A percentile compares a stretch with the other conserved stretches of the same genome.
These are phyloP conservation scores for Candida tibetensis DNA, from an alignment of 805 yeast species.

Conservation along the genomic window DNA sequence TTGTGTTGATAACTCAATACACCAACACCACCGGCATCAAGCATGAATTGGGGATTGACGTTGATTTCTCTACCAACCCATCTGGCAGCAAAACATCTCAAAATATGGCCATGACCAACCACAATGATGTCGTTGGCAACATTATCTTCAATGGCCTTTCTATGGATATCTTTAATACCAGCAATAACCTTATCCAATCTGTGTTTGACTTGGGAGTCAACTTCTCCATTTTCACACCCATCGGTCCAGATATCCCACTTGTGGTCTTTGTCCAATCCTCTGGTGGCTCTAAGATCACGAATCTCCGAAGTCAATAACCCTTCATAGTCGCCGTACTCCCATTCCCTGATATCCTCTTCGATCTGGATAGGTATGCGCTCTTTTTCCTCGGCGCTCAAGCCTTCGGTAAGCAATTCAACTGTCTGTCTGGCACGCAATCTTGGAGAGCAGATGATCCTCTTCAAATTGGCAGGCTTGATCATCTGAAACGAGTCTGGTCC, in stretches of 20 bases:
- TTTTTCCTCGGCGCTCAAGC: slow-evolving; percentile 42
- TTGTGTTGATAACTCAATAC: slow-evolving; percentile 88
- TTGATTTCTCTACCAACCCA: slow-evolving; percentile 69
- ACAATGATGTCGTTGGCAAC: slow-evolving; percentile 71
- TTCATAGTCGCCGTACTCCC: slow-evolving; percentile 97
- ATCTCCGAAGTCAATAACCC: slow-evolving; percentile 74
- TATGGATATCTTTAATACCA: slow-evolving; percentile 61
- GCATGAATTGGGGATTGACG: slow-evolving; percentile 72
- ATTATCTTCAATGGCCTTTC: slow-evolving; percentile 46
- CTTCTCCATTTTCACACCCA: slow-evolving; percentile 92
- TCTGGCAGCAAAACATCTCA: slow-evolving; percentile 84
- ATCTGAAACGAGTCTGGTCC: slow-evolving; percentile 50
- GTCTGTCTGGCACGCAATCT: slow-evolving; percentile 78
- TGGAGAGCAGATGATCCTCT: slow-evolving; percentile 75
- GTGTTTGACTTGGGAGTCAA: slow-evolving; percentile 57
- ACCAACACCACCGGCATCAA: slow-evolving; percentile 96
- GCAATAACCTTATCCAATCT: slow-evolving; percentile 72
- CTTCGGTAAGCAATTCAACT: slow-evolving; percentile 56
- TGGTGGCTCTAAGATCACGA: slow-evolving; percentile 50
- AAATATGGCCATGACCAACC: slow-evolving; percentile 91
- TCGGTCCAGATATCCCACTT: slow-evolving; percentile 85
- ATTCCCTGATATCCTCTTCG: slow-evolving; percentile 78
- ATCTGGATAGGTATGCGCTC: slow-evolving; percentile 40
- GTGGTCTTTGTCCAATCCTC: slow-evolving; percentile 49
- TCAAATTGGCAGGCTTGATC: slow-evolving; percentile 61